Base-by-base conservation (phyloP, 2,329 filamentous ascomycete genomes). In the Dactylellina parvicollis region DNA sequence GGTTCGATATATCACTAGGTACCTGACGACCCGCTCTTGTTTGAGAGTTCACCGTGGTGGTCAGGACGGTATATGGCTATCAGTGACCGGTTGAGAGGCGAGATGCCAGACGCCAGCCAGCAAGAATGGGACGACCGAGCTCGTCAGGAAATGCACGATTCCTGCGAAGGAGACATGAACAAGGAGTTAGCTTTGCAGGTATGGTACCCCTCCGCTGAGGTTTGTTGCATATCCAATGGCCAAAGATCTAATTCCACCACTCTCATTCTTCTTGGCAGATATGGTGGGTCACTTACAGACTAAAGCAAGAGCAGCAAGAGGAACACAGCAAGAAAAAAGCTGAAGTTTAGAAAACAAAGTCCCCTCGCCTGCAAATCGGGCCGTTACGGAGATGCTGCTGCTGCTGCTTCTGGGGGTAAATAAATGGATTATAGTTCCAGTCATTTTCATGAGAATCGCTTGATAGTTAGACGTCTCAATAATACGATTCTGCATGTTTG, bases 271-370 rank as follows among this genome's bases (percentile, higher is more conserved):
- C 20, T 20, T 20, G 22, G 3, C 42, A 73, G 69, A 73, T 66
- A n/a, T 73, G 69, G 69, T 73, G 60, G 60, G 50, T 50, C 8
- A 60, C 54, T 42, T 64, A 59, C 8, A 59, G 14, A 42, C 18
- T 54, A 36, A 64, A 64, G 52, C 50, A 59, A 46, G 52, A 72
- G 22, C 57, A 65, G 47, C 59, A 57, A 46, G 59, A 56, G 26
- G 49, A 65, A 54, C 52, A 34, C 54, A 40, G 38, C 30, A 65
- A 57, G 34, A 52, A 56, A 47, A 52, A 60, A 38, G 28, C 34
- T 44, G 36, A 30, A 60, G 60, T 66, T 73, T 73, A 73, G 69
- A 54, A 56, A 73, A 66, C 54, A 42, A 60, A 49, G 52, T 59
- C 67, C 44, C 50, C 49, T 18, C 42, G 28, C 18, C 44, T 54